Evolutionary conservation across 208 protist species (phyloP), one percentile per base, ranked within the genome.

Genomic region (Herpetomonas tarakana): DNA sequence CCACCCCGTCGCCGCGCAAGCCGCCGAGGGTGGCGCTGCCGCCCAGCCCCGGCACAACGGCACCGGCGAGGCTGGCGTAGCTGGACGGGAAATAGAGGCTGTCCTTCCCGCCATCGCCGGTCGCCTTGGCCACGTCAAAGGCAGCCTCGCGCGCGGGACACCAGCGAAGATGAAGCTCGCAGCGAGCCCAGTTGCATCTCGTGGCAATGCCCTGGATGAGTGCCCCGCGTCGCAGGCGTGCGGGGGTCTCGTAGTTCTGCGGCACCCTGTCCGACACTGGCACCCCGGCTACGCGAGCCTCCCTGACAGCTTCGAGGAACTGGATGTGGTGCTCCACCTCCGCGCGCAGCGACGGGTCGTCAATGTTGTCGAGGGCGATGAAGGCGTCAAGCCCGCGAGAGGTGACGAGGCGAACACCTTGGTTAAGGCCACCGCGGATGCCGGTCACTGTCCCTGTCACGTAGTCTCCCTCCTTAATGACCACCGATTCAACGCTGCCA

Each of bases 121-220:
- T 51, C 55, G 53, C 22, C n/a, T 62, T 64, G 25, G 27, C 31
- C 28, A 12, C 26, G 38, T 52, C 41, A 18, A 50, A 1, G 1
- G 56, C 55, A 0, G 28, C 55, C n/a, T 79, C 79, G 9, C 68
- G 71, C 21, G 81, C 73, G 2, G 55, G 65, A 62, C 83, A 92
- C 85, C 88, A 94, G 49, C 64, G 64, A 26, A 94, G 68, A 12
- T 71, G 76, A 24, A 94, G 74, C 73, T 92, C 82, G 52, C 88
- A 92, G 7, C 73, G 66, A 0, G 65, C 54, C 78, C 79, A 94
- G 52, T 76, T 75, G 66, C 85, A 92, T 39, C 76, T 54, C 3
- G 73, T 38, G 14, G 91, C 83, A 12, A 62, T 78, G 46, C 88
- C 88, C 49, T 92, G 83, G 71, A 94, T 78, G 26, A 83, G 70